Percentiles rank a stretch among this genome's conserved stretches.
Evolutionary conservation across 148 eudicot genomes (phyloP).

Genomic region (Rhododendron simsii): DNA sequence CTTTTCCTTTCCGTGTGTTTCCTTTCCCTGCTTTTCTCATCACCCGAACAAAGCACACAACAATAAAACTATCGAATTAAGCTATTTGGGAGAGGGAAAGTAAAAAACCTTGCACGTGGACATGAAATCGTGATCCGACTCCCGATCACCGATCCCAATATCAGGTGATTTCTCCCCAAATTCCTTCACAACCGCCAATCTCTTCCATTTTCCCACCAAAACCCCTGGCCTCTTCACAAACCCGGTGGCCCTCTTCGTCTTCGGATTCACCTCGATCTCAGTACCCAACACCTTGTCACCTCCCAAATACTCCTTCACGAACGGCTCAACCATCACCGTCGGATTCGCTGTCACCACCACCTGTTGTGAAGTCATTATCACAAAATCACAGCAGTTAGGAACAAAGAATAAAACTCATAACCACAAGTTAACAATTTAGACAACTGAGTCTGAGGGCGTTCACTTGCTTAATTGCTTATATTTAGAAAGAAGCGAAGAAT

Average conservation of each 20-base stretch:
- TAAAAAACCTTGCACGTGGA: conserved; percentile 70
- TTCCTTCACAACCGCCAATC: conserved; percentile 54
- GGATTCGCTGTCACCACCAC: conserved; percentile 89
- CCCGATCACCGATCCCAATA: conserved; percentile 88
- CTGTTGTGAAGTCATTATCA: not conserved
- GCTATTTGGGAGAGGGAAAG: too few species aligned
- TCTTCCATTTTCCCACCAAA: conserved; percentile 77
- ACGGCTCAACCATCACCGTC: conserved; percentile 81
- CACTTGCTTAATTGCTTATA: too few species aligned
- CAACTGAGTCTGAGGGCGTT: too few species aligned
- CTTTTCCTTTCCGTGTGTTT: not conserved
- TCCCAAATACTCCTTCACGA: conserved; percentile 78
- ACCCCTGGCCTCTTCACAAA: conserved; percentile 72
- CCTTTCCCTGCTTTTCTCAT: not conserved
- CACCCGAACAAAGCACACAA: not conserved
- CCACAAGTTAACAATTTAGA: not conserved
- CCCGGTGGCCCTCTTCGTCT: conserved; percentile 72
- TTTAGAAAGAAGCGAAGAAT: not conserved
- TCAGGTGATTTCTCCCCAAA: conserved; percentile 76
- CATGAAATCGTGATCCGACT: conserved; percentile 91
- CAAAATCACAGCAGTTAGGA: not conserved
- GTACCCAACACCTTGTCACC: conserved; percentile 92
- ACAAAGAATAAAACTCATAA: not conserved
- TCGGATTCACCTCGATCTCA: conserved; percentile 78
- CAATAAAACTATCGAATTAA: not conserved